Percentiles rank a stretch among this genome's conserved stretches.
Evolutionary conservation across 2,329 filamentous ascomycete species (phyloP).

Genomic region (Pestalotiopsis sp.): DNA sequence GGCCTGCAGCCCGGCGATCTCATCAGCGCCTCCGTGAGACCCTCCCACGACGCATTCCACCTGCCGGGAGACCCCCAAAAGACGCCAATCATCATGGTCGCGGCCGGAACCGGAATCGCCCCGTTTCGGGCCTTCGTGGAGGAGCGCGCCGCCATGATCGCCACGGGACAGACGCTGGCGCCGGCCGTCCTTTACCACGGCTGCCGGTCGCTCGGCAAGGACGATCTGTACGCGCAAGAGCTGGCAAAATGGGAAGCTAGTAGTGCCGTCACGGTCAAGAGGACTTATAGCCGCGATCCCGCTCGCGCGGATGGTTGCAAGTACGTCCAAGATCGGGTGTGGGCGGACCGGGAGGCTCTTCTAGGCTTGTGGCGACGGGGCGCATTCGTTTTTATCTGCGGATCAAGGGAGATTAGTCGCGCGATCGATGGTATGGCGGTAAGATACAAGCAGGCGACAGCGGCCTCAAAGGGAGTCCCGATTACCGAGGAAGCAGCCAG

Average conservation of each 20-base stretch:
- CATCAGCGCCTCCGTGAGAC: slow-evolving; percentile 40
- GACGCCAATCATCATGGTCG: slow-evolving; percentile 54
- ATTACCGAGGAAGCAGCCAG: not conserved
- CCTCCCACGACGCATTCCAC: slow-evolving; percentile 45
- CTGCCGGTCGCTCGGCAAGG: slow-evolving; percentile 55
- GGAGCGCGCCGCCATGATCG: slow-evolving; percentile 57
- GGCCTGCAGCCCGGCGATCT: slow-evolving; percentile 46
- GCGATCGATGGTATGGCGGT: not conserved
- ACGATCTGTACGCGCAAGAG: slow-evolving; percentile 63
- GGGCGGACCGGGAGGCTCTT: slow-evolving; percentile 37
- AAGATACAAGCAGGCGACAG: not conserved
- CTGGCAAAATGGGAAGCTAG: slow-evolving; percentile 60
- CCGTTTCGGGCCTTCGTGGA: slow-evolving; percentile 63
- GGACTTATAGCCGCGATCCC: slow-evolving; percentile 57
- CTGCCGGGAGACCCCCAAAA: slow-evolving; percentile 47
- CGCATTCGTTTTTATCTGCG: slow-evolving; percentile 67
- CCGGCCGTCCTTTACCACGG: slow-evolving; percentile 69
- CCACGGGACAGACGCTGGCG: slow-evolving; percentile 55
- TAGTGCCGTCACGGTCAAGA: slow-evolving; percentile 63
- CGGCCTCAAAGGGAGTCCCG: not conserved
- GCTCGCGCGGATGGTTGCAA: slow-evolving; percentile 49
- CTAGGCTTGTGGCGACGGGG: slow-evolving; percentile 42
- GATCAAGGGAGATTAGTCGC: slow-evolving; percentile 38
- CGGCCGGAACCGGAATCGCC: slow-evolving; percentile 56
- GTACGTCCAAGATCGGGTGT: slow-evolving; percentile 50